Evolutionary conservation across 352 stramenopile genomes (phyloP), one percentile per base, ranked within the genome.

Genomic region (Phytophthora nicotianae): DNA sequence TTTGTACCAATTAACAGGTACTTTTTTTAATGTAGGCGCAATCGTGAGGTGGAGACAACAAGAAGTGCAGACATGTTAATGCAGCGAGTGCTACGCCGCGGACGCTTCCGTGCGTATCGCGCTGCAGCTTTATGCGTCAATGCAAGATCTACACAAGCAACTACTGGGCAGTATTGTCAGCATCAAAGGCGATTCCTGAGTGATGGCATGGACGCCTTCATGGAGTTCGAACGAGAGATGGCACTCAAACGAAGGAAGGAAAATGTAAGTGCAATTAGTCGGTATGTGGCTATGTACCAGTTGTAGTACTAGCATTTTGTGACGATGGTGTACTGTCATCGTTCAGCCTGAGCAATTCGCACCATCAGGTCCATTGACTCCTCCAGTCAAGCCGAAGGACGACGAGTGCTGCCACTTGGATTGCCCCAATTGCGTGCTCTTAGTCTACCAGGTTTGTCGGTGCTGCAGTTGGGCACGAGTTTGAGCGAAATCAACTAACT

Each of bases 151-250:
- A 3, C n/a, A 47, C 29, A 32, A 1, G 50, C 6, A 52, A 8
- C 8, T 21, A 33, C 9, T 54, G 21, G 24, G 23, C 17, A 32
- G 16, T 33, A 5, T 24, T 20, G 9, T 35, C 61, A 47, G 38
- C 52, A 53, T 23, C 65, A 74, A 35, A 63, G 45, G 24, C 65
- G 65, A 2, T 70, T 67, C 42, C 53, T 77, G 42, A 72, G 54
- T 24, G 26, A 53, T 42, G 72, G 86, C 23, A 89, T 93, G 80
- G 83, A 95, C 50, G 85, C 81, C 6, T 95, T 95, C 72, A 80
- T 93, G 68, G 84, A 92, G 43, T 93, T 95, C 50, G 87, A 95
- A 63, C 80, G 85, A 57, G 82, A 93, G 50, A 87, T 92, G 72
- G 82, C 83, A 37, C 66, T 75, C 52, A 95, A 93, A 59, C 79